phyloP scores from a whole-genome alignment of 2,329 filamentous ascomycete genomes.

The Monascus ruber region DNA sequence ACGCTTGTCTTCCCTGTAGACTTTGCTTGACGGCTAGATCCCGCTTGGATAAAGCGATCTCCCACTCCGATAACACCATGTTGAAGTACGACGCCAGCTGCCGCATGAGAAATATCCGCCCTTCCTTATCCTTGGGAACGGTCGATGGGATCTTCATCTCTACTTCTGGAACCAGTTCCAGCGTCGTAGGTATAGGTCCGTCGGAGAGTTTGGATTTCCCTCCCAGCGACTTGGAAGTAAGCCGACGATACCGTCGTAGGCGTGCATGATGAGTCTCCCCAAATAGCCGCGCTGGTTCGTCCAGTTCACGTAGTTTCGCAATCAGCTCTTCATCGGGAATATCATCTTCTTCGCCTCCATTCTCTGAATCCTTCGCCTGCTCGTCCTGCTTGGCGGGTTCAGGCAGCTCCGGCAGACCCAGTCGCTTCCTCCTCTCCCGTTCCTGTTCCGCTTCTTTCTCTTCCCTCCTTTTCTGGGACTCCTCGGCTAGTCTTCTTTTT shows the following conservation, averaged over 20 bases:
- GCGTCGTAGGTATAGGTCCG: slow-evolving; percentile 76
- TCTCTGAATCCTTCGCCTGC: slow-evolving; percentile 13
- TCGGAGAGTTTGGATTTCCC: slow-evolving; percentile 42
- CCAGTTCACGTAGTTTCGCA: slow-evolving; percentile 55
- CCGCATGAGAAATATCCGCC: slow-evolving; percentile 61
- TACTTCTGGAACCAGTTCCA: slow-evolving; percentile 67
- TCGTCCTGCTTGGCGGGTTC: slow-evolving; percentile 32
- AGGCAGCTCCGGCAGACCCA: slow-evolving; percentile 68
- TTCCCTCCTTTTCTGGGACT: slow-evolving; percentile 58
- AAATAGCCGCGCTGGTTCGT: slow-evolving; percentile 66
- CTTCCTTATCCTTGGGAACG: slow-evolving; percentile 53
- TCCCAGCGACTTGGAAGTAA: slow-evolving; percentile 36
- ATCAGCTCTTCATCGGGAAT: slow-evolving; percentile 61
- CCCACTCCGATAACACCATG: slow-evolving; percentile 86
- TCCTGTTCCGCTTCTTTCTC: slow-evolving; percentile 66
- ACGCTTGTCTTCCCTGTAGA: slow-evolving; percentile 68
- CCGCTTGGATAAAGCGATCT: slow-evolving; percentile 56
- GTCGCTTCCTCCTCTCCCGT: slow-evolving; percentile 56
- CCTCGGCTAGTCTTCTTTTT: slow-evolving; percentile 66
- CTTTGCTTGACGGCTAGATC: slow-evolving; percentile 53
- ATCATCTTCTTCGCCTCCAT: slow-evolving; percentile 42
- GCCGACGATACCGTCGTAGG: slow-evolving; percentile 58
- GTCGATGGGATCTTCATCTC: slow-evolving; percentile 71
- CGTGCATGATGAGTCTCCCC: slow-evolving; percentile 64
- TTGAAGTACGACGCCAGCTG: slow-evolving; percentile 94